Conservation (phyloP, 768 basidiomycete species). For the Boletus tylopilopsis region DNA sequence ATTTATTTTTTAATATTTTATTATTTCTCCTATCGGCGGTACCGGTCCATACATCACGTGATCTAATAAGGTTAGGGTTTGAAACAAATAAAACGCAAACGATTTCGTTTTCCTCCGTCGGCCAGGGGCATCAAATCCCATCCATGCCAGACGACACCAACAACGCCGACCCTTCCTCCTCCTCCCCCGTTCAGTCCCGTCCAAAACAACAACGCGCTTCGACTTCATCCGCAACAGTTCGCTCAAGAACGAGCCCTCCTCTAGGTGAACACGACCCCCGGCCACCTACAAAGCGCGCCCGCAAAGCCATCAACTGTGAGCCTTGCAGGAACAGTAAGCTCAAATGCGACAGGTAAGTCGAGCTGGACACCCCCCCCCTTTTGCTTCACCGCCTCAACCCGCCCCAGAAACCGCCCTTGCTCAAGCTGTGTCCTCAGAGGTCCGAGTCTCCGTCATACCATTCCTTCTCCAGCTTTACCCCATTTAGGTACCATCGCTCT, state of each 20-base stretch:
- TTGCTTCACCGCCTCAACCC: not conserved
- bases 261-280: constrained; percentile 56
- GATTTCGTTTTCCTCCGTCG: constrained; percentile 3
- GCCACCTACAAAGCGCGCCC: constrained; percentile 75
- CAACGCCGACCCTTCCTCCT: constrained; percentile 12
- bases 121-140: constrained; percentile 20
- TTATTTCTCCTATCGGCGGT: constrained; percentile 5
- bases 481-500: constrained; percentile 67
- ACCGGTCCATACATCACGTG: constrained; percentile 25
- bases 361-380: not conserved
- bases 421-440: constrained; percentile 84
- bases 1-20: not conserved
- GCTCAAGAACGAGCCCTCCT: constrained; percentile 43
- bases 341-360: constrained; percentile 76
- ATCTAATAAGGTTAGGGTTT: constrained; percentile 23
- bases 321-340: constrained; percentile 85
- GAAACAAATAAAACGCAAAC: constrained; percentile 20
- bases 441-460: constrained; percentile 29
- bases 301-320: constrained; percentile 88
- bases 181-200: constrained; percentile 14
- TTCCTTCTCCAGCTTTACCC: constrained; percentile 13
- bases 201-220: constrained; percentile 16
- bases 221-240: constrained; percentile 36
- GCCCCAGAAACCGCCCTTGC: constrained; percentile 74
- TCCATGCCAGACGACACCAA: constrained; percentile 32